Evolutionary conservation across 192 early-diverging fungal species (phyloP).

Genomic region (Geosiphon pyriformis): DNA sequence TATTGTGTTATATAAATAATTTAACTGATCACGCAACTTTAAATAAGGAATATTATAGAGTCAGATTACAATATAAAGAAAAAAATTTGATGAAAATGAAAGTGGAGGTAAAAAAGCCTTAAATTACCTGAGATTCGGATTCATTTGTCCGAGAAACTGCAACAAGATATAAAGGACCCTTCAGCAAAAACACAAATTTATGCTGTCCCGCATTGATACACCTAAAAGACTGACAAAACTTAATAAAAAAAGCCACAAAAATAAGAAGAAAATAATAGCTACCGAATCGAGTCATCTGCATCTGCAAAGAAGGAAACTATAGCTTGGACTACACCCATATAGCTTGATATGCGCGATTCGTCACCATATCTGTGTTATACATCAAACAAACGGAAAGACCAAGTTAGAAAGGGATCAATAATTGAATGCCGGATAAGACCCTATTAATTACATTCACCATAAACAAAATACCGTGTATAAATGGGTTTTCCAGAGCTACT

Average conservation of each 20-base stretch:
- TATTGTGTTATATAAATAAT: constrained; percentile 76
- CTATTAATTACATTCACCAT: not conserved
- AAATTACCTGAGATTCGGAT: constrained; percentile 57
- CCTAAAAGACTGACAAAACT: constrained; percentile 30
- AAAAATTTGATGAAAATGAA: not conserved
- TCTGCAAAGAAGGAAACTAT: constrained; percentile 80
- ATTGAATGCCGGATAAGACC: too few relatives aligned
- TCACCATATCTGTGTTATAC: constrained; percentile 64
- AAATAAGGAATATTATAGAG: not conserved
- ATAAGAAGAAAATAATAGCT: constrained; percentile 24
- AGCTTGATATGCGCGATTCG: constrained; percentile 77
- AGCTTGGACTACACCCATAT: constrained; percentile 89
- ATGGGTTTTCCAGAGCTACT: constrained; percentile 94
- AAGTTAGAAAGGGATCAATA: too few relatives aligned
- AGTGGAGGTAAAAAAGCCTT: too few relatives aligned
- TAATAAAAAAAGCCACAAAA: constrained; percentile 8
- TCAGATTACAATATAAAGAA: constrained; percentile 3
- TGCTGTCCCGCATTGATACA: constrained; percentile 65
- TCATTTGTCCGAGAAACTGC: constrained; percentile 76
- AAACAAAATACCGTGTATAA: constrained; percentile 60
- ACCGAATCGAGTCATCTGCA: constrained; percentile 72
- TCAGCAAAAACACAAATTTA: constrained; percentile 76
- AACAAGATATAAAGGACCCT: constrained; percentile 80
- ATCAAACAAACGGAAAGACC: not conserved
- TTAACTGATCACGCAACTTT: constrained; percentile 74